A percentile compares a stretch with the other conserved stretches of the same genome.
These are phyloP conservation scores for Tolypocladium capitatum DNA, from an alignment of 2,329 filamentous ascomycete genomes.

Conservation along the genomic window DNA sequence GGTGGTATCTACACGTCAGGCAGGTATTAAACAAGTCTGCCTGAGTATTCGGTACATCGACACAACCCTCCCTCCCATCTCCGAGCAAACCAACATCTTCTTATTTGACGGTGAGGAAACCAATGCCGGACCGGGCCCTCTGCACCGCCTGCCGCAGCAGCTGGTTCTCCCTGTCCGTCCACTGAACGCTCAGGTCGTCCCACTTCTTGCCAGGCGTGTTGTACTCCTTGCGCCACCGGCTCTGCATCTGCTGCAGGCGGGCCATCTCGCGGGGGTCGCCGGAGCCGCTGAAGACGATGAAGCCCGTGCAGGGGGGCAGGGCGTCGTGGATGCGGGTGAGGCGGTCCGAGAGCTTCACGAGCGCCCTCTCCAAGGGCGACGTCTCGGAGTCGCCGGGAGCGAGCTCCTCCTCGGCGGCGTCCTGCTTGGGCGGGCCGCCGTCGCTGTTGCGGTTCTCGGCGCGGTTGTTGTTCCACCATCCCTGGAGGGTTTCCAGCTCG, in stretches of 20 bases:
- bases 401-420: slow-evolving; percentile 4
- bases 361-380: slow-evolving; percentile 29
- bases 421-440: slow-evolving; percentile 18
- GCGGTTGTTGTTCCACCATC: slow-evolving; percentile 53
- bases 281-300: slow-evolving; percentile 52
- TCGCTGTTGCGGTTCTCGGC: slow-evolving; percentile 20
- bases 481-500: slow-evolving; percentile 50
- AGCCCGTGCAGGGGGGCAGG: slow-evolving; percentile 50
- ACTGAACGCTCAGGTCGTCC: slow-evolving; percentile 53
- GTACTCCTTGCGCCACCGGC: slow-evolving; percentile 50
- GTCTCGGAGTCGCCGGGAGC: slow-evolving; percentile 6
- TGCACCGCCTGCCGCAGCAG: slow-evolving; percentile 43
- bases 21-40: background rate
- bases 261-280: slow-evolving; percentile 57
- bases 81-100: background rate
- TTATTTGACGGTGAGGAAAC: slow-evolving; percentile 52
- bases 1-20: background rate
- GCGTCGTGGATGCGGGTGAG: slow-evolving; percentile 42
- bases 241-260: slow-evolving; percentile 44
- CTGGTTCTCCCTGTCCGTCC: slow-evolving; percentile 55
- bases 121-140: slow-evolving; percentile 47
- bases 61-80: background rate
- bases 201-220: slow-evolving; percentile 50
- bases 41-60: background rate
- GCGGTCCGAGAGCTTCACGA: slow-evolving; percentile 31